Base-by-base conservation (phyloP, 352 stramenopile genomes). In the Blastocystis sp. region DNA sequence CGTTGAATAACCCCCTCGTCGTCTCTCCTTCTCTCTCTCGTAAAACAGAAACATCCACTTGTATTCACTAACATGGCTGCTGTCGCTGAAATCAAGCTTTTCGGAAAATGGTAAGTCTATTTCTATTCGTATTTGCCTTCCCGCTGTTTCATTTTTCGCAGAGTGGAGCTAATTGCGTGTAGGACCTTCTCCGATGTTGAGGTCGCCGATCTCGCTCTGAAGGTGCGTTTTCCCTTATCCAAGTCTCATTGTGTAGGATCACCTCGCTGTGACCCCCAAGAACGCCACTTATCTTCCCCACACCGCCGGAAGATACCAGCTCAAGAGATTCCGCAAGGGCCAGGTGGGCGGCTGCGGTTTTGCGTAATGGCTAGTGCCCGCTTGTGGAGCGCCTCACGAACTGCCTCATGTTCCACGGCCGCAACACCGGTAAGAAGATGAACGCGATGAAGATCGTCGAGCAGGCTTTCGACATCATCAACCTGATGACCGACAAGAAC, bases 161-260 rank as follows among this genome's bases (percentile, higher is more conserved):
- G 63, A 52, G 24, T 84, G 19, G 61, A 59, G 84, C n/a, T 91
- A 14, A 42, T 34, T 24, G 42, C 60, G 34, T 80, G 52, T 90
- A 96, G 94, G 96, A 97, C 93, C 90, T 98, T 98, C 91, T 96
- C 98, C 93, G 96, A 98, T 91, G 97, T 99, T 90, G 97, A 98
- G 92, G 93, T 99, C 91, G 94, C 93, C 89, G 97, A 99, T 92
- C 97, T 99, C 91, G 98, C 96, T 61, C 94, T 99, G 38, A 93
- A 97, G 71, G 91, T 90, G 48, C 48, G 40, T 64, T 90, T 70
- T 64, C 59, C 42, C 11, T 65, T 64, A 6, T 62, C 78, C n/a
- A 74, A 1, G 19, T 34, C 17, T 69, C 34, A 74, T 7, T 54
- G 17, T 90, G 28, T 60, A 94, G 92, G 97, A 99, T 92, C 99